Conservation (phyloP, 306 rosid genomes). For the Begonia loranthoides region DNA sequence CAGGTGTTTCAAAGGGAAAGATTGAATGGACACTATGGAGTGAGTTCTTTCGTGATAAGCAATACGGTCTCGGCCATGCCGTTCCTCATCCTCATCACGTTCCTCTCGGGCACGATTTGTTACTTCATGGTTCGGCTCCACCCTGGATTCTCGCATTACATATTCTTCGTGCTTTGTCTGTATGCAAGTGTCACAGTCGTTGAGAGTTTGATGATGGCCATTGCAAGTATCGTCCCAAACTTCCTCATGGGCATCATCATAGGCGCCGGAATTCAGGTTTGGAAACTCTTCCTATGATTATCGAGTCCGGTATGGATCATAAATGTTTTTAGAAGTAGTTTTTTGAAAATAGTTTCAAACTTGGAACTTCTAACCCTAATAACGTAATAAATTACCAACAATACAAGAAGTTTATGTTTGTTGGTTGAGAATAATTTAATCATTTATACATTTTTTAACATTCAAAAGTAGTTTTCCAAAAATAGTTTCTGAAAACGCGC, state of each 20-base stretch:
- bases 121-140: conserved; percentile 95
- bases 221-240: conserved; percentile 90
- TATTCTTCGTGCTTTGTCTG: conserved; percentile 86
- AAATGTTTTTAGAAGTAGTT: neutral
- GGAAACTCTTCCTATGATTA: neutral
- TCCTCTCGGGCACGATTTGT: conserved; percentile 85
- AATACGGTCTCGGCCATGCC: conserved; percentile 91
- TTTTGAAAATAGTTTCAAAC: too few relatives aligned
- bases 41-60: conserved; percentile 65
- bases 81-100: conserved; percentile 66
- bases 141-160: conserved; percentile 76
- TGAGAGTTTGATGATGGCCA: conserved; percentile 98
- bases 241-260: conserved; percentile 97
- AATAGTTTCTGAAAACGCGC: too few relatives aligned
- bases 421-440: too few relatives aligned
- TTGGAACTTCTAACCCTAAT: too few relatives aligned
- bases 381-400: too few relatives aligned
- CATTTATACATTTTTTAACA: too few relatives aligned
- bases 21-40: conserved; percentile 93
- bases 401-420: too few relatives aligned
- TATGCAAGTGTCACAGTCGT: conserved; percentile 96
- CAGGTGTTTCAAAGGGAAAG: conserved; percentile 98
- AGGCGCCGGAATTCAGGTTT: conserved; percentile 96
- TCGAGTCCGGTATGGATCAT: neutral
- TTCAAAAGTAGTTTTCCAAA: too few relatives aligned